Evolutionary conservation across 805 yeast species (phyloP), one percentile per base, ranked within the genome.

Genomic region (Candida ovalis): DNA sequence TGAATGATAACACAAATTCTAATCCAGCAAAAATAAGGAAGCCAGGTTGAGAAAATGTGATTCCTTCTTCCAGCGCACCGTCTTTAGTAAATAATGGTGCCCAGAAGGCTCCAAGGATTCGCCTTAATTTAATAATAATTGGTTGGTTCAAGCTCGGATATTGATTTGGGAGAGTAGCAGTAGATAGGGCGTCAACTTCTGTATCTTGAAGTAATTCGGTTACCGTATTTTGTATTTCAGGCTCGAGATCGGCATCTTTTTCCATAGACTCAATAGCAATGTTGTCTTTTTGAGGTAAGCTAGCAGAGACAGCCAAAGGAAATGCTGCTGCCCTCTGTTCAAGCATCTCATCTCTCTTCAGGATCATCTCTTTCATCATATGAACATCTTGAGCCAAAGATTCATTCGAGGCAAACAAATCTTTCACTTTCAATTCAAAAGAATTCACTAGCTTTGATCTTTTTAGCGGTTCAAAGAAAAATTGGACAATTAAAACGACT

Each of bases 401-500:
- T 30, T 60, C 57, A 22, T 50, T 59, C 21, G 71, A 68, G 2
- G 72, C 75, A 19, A 84, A 63, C 2, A 78, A 75, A 7, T 70
- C 74, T 54, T 75, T 80, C 12, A 91, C 95, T 60, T 85, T 87
- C 22, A 76, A 81, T 58, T 92, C 97, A 68, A 94, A 94, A 1
- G 90, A 80, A 10, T 81, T 81, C 19, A 92, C 95, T 51, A 94
- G 70, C 48, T 91, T 73, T 49, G 81, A 73, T 54, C 99, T 73
- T 61, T 90, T 94, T 92, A 96, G 89, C 0, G 99, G 99, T 69
- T 94, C 99, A 43, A 94, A 80, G 1, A 90, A 74, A 56, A 94
- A 71, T 55, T 96, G 96, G 17, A 95, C 94, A 6, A 87, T 72
- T 3, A 90, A 60, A 54, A 94, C 90, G 24, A 95, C 66, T 8